Evolutionary conservation across 2,329 filamentous ascomycete genomes (phyloP), one percentile per base, ranked within the genome.

Genomic region (Clonostachys sp.): DNA sequence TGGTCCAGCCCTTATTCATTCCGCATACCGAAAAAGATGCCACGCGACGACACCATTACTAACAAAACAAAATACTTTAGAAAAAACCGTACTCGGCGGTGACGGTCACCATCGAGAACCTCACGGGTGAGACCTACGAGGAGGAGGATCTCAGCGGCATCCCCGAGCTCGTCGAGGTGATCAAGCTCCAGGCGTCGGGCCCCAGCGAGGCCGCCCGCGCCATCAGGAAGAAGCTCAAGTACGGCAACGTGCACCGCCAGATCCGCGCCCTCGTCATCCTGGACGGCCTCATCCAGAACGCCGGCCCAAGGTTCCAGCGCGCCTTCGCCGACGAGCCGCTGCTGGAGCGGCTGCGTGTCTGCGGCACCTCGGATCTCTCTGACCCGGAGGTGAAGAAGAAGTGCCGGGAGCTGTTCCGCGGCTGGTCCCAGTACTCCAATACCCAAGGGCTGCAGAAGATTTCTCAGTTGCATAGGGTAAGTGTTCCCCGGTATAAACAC

Each of bases 141-240:
- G 89, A 95, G 62, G 90, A 97, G 63, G 91, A 97, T 64, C 75
- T 95, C 36, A 87, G 89, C 58, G 94, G 92, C 20, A 90, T 99
- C 54, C 89, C 92, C 39, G 91, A 97, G 59, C 82, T 99, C 20
- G 89, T 97, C 53, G 94, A 99, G 67, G 90, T 94, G 48, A 89
- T 99, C 63, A 87, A 88, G 55, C 83, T 99, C 50, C 94, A 99
- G 68, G 78, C 80, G 24, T 87, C 88, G 7, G 94, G 94, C 0
- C 90, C 94, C 2, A 80, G 83, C 12, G 94, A 99, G 73, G 91
- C 91, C 50, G 90, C 92, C 46, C 83, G 94, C 61, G 91, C 94
- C 43, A 81, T 99, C 57, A 84, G 94, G 51, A 99, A 99, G 80
- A 97, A 97, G 74, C 81, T 99, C 78, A 99, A 99, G 73, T 97